A percentile compares a stretch with the other conserved stretches of the same genome.
Conservation (phyloP, 169 alveolate genomes). For the Eimeria necatrix region DNA sequence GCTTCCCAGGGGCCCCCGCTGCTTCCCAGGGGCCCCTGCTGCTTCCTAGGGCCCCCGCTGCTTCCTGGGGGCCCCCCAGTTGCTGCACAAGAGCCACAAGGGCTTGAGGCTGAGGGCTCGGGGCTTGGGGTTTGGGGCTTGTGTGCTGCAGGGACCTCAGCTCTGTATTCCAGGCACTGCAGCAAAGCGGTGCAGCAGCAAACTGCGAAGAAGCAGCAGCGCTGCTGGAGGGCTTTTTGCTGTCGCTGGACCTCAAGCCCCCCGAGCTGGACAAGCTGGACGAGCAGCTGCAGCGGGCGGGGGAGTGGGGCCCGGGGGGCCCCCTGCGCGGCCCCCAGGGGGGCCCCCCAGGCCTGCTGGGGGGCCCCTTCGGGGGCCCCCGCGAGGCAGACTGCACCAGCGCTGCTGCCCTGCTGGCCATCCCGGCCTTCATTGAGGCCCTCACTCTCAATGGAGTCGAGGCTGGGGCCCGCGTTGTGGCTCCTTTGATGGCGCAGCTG, state of each 20-base stretch:
- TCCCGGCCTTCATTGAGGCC: constrained; percentile 26
- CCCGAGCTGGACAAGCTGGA: constrained; percentile 24
- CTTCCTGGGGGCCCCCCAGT: too few species aligned
- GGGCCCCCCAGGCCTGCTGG: too few species aligned
- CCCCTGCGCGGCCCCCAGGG: too few species aligned
- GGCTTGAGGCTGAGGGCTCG: neutral
- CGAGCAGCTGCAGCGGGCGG: constrained; percentile 10
- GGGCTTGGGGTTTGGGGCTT: constrained; percentile 15
- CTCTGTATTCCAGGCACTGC: constrained; percentile 1
- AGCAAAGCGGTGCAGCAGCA: constrained; percentile 55
- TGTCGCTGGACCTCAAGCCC: neutral
- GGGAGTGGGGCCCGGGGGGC: constrained; percentile 4
- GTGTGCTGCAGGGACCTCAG: neutral
- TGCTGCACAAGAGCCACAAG: too few species aligned
- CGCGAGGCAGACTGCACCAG: neutral
- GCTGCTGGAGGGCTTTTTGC: constrained; percentile 18
- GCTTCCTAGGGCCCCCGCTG: too few species aligned
- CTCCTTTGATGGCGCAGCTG: constrained; percentile 60
- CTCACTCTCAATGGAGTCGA: neutral
- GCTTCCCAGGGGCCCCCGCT: too few species aligned
- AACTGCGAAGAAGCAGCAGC: neutral
- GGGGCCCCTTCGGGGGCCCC: constrained; percentile 46
- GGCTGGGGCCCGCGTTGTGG: neutral
- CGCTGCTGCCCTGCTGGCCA: constrained; percentile 9
- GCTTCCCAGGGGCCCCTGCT: too few species aligned